Percentiles rank a stretch among this genome's conserved stretches.
Conservation (phyloP, 2,329 filamentous ascomycete species). For the Thelonectria rubi region DNA sequence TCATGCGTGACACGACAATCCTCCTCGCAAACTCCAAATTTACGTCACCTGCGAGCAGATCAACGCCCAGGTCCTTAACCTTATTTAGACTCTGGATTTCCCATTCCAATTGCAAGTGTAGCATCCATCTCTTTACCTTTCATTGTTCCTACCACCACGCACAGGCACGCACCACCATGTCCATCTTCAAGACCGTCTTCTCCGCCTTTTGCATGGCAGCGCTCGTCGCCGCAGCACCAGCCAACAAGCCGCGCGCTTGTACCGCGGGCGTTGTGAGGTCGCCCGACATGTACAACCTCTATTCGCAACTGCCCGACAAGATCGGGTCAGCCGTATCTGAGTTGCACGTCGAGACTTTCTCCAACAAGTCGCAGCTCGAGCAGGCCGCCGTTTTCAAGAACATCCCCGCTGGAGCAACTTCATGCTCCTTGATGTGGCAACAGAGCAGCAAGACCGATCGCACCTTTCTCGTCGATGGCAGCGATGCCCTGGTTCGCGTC, state of each 20-base stretch:
- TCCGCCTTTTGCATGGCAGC: constrained; percentile 9
- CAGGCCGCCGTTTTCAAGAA: constrained; percentile 14
- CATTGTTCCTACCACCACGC: too few species aligned
- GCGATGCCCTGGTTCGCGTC: constrained; percentile 5
- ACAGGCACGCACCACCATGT: not conserved
- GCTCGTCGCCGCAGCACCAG: constrained; percentile 5
- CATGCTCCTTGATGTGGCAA: constrained; percentile 9
- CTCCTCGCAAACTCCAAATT: too few species aligned
- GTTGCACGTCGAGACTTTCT: constrained; percentile 18
- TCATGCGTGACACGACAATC: too few species aligned
- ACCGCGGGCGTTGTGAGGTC: not conserved
- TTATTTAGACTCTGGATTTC: too few species aligned
- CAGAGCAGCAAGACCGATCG: constrained; percentile 9
- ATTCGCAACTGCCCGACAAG: constrained; percentile 5
- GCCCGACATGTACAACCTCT: constrained; percentile 18
- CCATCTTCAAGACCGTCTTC: constrained; percentile 6
- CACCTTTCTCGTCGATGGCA: constrained; percentile 18
- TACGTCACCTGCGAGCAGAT: too few species aligned
- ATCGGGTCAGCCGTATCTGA: not conserved
- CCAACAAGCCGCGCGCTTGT: constrained; percentile 12
- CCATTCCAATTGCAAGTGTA: too few species aligned
- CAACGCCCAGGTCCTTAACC: too few species aligned
- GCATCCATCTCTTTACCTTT: too few species aligned
- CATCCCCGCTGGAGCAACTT: constrained; percentile 12
- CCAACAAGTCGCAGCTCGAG: constrained; percentile 17